Evolutionary conservation across 108 stramenopile genomes (phyloP).

Genomic region (Skeletonema costatum): DNA sequence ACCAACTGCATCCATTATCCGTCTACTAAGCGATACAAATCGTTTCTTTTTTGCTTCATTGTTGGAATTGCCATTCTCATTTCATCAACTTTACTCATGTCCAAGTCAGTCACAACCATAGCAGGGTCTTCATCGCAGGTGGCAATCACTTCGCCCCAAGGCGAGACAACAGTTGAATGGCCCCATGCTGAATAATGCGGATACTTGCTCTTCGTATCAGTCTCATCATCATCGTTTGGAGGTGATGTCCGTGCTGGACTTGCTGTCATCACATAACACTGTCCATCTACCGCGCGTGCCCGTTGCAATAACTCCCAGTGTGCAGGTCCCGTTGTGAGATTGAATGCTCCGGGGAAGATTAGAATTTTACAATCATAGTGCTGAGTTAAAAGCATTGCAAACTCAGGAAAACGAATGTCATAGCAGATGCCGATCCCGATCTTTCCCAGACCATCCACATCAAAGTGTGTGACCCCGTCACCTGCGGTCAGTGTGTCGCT

Average conservation of each 20-base stretch:
- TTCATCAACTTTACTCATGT: constrained; percentile 76
- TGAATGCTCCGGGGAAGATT: constrained; percentile 99
- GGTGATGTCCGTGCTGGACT: constrained; percentile 92
- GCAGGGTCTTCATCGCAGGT: constrained; percentile 87
- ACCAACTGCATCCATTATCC: not conserved
- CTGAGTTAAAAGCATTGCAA: constrained; percentile 88
- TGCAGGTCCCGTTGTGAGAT: constrained; percentile 96
- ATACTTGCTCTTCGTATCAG: constrained; percentile 48
- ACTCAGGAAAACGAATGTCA: constrained; percentile 99
- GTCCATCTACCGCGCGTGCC: constrained; percentile 96
- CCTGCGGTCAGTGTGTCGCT: constrained; percentile 93
- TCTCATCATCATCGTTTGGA: constrained; percentile 29
- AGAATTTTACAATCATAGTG: constrained; percentile 75
- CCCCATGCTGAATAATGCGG: constrained; percentile 99
- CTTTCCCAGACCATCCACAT: constrained; percentile 74
- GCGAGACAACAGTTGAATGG: constrained; percentile 93
- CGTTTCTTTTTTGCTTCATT: constrained; percentile 65
- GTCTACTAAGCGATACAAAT: constrained; percentile 72
- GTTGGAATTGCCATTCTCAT: constrained; percentile 87
- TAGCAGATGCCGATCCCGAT: constrained; percentile 99
- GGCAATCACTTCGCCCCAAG: constrained; percentile 96
- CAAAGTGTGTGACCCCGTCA: constrained; percentile 69
- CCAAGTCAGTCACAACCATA: constrained; percentile 93
- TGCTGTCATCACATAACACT: constrained; percentile 94
- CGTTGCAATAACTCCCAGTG: constrained; percentile 99